Conservation (phyloP, 352 stramenopile genomes). For the Pythium sp. region DNA sequence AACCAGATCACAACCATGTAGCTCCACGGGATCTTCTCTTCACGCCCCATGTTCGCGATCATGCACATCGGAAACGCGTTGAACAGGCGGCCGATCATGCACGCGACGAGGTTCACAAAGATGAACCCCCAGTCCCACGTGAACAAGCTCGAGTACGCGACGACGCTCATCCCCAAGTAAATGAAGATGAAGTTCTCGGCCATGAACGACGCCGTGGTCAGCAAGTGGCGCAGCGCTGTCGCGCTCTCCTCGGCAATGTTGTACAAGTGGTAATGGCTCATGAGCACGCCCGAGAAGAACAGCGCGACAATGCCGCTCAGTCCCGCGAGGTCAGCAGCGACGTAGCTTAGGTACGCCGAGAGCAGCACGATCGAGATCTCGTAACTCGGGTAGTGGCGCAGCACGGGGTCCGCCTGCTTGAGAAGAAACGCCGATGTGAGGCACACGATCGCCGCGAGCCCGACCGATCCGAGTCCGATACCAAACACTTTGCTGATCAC, state of each 20-base stretch:
- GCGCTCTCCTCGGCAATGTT: conserved; percentile 79
- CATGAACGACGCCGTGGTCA: conserved; percentile 78
- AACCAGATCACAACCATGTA: conserved; percentile 92
- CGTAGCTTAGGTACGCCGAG: conserved; percentile 80
- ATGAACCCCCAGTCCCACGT: conserved; percentile 87
- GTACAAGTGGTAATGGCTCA: conserved; percentile 87
- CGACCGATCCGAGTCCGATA: conserved; percentile 79
- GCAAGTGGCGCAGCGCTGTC: conserved; percentile 68
- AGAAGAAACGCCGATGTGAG: conserved; percentile 79
- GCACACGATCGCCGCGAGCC: conserved; percentile 67
- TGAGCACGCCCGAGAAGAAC: conserved; percentile 91
- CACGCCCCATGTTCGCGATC: conserved; percentile 65
- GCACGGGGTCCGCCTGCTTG: conserved; percentile 65
- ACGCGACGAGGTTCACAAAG: conserved; percentile 61
- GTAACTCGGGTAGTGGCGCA: conserved; percentile 80
- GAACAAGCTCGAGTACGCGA: conserved; percentile 75
- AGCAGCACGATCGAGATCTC: conserved; percentile 87
- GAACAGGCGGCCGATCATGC: conserved; percentile 60
- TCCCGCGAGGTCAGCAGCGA: conserved; percentile 69
- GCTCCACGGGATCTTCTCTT: conserved; percentile 69
- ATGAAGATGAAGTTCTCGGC: conserved; percentile 89
- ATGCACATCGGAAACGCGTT: conserved; percentile 81
- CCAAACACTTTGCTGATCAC: conserved; percentile 81
- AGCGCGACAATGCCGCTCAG: conserved; percentile 93
- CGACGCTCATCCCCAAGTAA: conserved; percentile 83